A percentile compares a stretch with the other conserved stretches of the same genome.
Evolutionary conservation across 2,329 filamentous ascomycete genomes (phyloP).

Genomic region (Fusarium sp.): DNA sequence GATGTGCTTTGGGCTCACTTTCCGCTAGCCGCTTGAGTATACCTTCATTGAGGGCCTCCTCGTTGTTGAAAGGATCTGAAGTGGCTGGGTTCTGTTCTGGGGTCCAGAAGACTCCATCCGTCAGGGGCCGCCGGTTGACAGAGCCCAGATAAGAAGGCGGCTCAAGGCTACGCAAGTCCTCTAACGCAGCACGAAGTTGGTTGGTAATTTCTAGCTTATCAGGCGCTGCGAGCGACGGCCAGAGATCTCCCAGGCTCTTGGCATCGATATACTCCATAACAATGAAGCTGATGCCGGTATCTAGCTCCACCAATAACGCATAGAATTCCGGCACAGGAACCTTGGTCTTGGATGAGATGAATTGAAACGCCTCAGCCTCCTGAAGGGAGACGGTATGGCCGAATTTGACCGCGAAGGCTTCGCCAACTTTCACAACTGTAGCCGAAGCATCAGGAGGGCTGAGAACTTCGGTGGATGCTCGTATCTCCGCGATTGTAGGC

Average conservation of each 20-base stretch:
- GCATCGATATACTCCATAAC: background rate
- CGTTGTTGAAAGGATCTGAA: fast-evolving
- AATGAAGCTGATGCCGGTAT: background rate
- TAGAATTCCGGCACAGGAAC: background rate
- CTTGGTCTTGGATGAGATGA: background rate
- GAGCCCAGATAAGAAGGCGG: background rate
- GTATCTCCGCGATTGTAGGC: background rate
- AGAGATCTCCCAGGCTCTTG: background rate
- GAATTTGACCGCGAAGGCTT: fast-evolving
- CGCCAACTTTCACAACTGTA: background rate
- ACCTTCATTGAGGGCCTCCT: background rate
- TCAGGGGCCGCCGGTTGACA: background rate
- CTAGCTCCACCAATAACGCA: background rate
- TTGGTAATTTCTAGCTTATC: background rate
- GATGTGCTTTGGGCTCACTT: background rate
- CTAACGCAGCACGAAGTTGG: background rate
- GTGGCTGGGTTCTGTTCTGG: background rate
- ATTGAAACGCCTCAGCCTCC: background rate
- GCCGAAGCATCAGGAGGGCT: background rate
- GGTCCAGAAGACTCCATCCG: background rate
- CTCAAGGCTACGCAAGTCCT: background rate
- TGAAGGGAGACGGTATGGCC: background rate
- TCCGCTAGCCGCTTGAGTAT: background rate
- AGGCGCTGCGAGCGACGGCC: background rate
- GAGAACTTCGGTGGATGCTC: background rate